phyloP scores from a whole-genome alignment of 164 flowering plant species.

The Cinnamomum chago region DNA sequence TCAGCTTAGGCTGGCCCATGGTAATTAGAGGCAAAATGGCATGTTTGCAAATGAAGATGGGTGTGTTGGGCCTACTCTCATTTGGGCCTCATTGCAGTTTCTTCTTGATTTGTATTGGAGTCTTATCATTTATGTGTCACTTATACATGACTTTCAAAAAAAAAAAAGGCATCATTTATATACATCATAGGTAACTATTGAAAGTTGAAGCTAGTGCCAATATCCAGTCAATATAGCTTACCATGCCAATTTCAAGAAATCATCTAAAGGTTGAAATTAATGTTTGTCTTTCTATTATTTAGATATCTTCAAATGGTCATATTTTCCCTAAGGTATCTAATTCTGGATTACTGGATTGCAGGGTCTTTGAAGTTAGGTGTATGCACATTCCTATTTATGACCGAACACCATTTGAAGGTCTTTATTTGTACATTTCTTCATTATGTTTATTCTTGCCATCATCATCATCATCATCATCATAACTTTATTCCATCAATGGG shows the following conservation, averaged over 20 bases:
- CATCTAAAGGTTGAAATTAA: not conserved
- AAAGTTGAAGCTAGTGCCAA: not conserved
- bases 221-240: not conserved
- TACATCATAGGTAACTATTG: not conserved
- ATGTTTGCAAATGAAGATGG: no score
- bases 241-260: not conserved
- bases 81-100: no score
- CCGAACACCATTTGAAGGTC: slow-evolving; percentile 91
- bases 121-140: not conserved
- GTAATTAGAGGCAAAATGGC: no score
- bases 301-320: not conserved
- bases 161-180: no score
- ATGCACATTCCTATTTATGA: slow-evolving; percentile 86
- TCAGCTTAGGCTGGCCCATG: no score
- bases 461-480: not conserved
- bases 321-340: not conserved
- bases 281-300: not conserved
- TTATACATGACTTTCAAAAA: no score
- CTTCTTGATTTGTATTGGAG: no score
- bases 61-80: no score
- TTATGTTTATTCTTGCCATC: not conserved
- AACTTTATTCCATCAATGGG: no score
- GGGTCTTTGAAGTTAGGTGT: slow-evolving; percentile 88
- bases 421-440: not conserved
- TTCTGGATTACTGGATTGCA: slow-evolving; percentile 22